Evolutionary conservation across 2,329 filamentous ascomycete genomes (phyloP), one percentile per base, ranked within the genome.

Genomic region (Colletotrichum sp.): DNA sequence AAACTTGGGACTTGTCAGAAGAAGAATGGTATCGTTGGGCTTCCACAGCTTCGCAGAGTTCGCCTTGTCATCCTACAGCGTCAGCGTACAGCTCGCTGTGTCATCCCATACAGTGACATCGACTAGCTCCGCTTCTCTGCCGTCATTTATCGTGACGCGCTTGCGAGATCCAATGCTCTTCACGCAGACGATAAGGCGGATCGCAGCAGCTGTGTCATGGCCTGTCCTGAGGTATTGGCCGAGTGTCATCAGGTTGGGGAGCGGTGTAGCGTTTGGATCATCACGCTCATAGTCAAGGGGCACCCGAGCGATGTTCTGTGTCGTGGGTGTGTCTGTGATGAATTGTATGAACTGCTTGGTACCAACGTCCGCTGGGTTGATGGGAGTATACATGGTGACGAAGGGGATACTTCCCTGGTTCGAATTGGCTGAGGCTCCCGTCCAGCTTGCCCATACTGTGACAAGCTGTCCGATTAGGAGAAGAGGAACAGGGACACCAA

Each of bases 51-150:
- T 81, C 3, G 86, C 85, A 0, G 87, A 89, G 36, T 82, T 79
- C 66, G 88, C 85, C 61, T 88, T 83, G n/a, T 87, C 85, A 43
- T 87, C 87, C 87, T 90, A 93, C 6, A 92, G 82, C 18, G 87
- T 90, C n/a, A 93, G 82, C 3, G 85, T 83, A 6, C 87, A 87
- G 75, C 88, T 87, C 2, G 86, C 86, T 1, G 90, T 92, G 78
- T 92, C 87, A 79, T 93, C 91, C 78, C 91, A 91, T 12, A 93
- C 82, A 6, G 85, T 83, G 6, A 93, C 81, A 61, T 89, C 89
- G 30, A 89, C 79, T 15, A 90, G 83, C 34, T 89, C 85, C 5
- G 36, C 27, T 28, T 70, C 66, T 28, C 56, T 71, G 18, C 48
- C 25, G 25, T 52, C 34, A 8, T 61, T 30, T 8, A 39, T 39